Evolutionary conservation across 345 rosid species (phyloP), one percentile per base, ranked within the genome.

Genomic region (Pistacia integerrima): DNA sequence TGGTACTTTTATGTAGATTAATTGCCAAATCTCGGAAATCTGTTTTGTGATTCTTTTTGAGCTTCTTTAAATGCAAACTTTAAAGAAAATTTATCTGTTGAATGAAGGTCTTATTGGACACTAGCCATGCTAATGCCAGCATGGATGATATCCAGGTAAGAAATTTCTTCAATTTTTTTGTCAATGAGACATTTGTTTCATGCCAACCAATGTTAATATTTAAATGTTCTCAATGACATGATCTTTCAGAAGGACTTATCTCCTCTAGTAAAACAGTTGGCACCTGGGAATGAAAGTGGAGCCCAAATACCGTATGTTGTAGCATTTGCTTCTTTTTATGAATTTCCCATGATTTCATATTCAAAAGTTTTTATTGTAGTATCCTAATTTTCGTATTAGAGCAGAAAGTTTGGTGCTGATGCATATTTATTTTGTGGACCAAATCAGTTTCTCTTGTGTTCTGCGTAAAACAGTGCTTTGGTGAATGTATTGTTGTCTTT

Each of bases 71-170:
- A 44, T 56, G 41, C 58, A 69, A 63, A 63, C 33, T 80, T 76
- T 85, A 22, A 87, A 30, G 11, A 51, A 18, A 62, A 38, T 67
- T 63, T 35, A 49, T 78, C 13, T 84, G 56, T 54, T 80, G n/a
- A 79, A 77, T 84, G 80, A 78, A 94, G 97, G 92, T 95, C 72
- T 85, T 82, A 74, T 77, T 95, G 60, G 94, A 90, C 77, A 71
- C 81, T 60, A 86, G 89, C 79, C 96, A 89, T 76, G 74, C 72
- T 73, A 82, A 80, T 69, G 83, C 77, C 66, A 77, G 76, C 85
- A 89, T 92, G 97, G 96, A 90, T 73, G 97, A 93, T 77, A 85
- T 95, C 74, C 96, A 94, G 97, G 98, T 92, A 81, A 64, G 67
- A 51, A 33, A 36, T 44, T 9, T 73, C 64, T 59, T 38, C 9